phyloP scores from a whole-genome alignment of 371 early-diverging fungal genomes.

The Mucor circinelloides region DNA sequence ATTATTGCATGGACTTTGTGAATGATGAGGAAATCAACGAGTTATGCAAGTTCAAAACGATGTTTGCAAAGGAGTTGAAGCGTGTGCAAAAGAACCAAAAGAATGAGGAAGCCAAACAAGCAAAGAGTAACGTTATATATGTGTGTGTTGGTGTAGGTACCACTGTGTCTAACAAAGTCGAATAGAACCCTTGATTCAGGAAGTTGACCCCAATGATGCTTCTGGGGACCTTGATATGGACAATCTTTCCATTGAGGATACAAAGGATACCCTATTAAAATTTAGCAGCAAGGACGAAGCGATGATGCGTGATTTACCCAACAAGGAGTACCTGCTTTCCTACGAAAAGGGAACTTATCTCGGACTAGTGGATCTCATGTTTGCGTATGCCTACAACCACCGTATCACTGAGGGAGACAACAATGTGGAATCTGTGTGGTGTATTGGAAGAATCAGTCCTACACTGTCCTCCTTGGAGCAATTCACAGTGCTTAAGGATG shows the following conservation, averaged over 20 bases:
- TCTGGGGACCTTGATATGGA: conserved; percentile 18
- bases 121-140: neutral
- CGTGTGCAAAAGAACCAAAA: conserved; percentile 53
- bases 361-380: conserved; percentile 89
- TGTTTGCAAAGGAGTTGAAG: conserved; percentile 63
- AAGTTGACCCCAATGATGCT: conserved; percentile 20
- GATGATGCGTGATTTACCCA: conserved; percentile 78
- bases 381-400: conserved; percentile 88
- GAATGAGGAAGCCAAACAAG: neutral
- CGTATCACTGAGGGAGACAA: conserved; percentile 85
- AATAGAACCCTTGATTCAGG: conserved; percentile 41
- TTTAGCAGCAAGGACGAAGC: conserved; percentile 75
- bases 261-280: conserved; percentile 38
- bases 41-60: conserved; percentile 72
- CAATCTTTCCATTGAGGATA: conserved; percentile 30
- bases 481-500: conserved; percentile 69
- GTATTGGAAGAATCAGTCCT: conserved; percentile 83
- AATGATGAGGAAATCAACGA: conserved; percentile 74
- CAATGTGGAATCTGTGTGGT: conserved; percentile 92
- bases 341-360: conserved; percentile 74
- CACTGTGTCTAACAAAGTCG: neutral
- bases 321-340: conserved; percentile 72
- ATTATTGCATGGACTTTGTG: conserved; percentile 83
- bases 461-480: conserved; percentile 81
- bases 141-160: neutral